Percentiles rank a stretch among this genome's conserved stretches.
Evolutionary conservation across 305 asterid species (phyloP).

Genomic region (Fraxinus albicans): DNA sequence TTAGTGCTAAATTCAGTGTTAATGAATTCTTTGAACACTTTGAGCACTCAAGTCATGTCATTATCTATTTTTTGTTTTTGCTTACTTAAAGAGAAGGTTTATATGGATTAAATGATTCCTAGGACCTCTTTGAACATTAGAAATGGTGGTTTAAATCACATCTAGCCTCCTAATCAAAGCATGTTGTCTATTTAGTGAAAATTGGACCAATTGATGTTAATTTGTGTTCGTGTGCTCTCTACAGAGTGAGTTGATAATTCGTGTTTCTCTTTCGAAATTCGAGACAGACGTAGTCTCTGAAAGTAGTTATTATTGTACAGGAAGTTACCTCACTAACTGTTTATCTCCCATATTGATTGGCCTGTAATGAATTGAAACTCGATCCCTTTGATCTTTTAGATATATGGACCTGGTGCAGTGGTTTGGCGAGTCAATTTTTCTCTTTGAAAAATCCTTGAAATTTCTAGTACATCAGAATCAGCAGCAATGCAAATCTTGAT

Average conservation of each 20-base stretch:
- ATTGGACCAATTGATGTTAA: background rate
- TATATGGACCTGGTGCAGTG: background rate
- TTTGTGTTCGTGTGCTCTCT: background rate
- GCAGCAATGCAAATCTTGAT: background rate
- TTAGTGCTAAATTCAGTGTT: background rate
- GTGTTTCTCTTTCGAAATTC: background rate
- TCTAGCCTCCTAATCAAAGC: background rate
- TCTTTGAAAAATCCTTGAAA: background rate
- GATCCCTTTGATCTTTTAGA: background rate
- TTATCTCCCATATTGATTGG: background rate
- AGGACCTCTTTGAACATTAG: background rate
- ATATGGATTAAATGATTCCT: background rate
- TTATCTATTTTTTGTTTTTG: background rate
- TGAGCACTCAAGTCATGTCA: background rate
- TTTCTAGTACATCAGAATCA: background rate
- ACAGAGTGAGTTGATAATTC: background rate
- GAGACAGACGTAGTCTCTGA: background rate
- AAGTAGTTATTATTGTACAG: background rate
- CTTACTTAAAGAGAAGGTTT: background rate
- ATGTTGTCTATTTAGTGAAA: background rate
- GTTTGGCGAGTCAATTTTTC: background rate
- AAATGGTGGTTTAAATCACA: background rate
- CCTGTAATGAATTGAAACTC: background rate
- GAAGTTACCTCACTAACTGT: background rate
- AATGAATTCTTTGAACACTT: background rate